Evolutionary conservation across 164 flowering plant species (phyloP), one percentile per base, ranked within the genome.

Genomic region (Malania oleifera): DNA sequence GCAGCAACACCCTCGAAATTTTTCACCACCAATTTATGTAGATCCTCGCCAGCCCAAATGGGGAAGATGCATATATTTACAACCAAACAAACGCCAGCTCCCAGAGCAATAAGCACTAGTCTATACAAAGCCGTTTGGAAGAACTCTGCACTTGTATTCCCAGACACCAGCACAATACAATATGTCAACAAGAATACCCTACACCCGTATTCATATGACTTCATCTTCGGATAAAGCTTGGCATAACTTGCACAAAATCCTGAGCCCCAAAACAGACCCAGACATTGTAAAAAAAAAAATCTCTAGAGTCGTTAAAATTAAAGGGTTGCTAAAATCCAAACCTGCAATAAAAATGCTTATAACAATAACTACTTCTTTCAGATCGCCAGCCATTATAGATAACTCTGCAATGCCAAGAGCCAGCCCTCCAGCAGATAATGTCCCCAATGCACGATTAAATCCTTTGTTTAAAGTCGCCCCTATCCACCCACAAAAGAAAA

Each of bases 1-100:
- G 60, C 52, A 34, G 96, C 96, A 47, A 92, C 87, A 45, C 76
- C 78, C 31, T 10, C 53, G 72, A 92, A 87, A 65, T 92, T 92
- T 64, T 87, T 87, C 9, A 73, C 89, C 58, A 89, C 90, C 75
- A 83, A 67, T 46, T 83, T 82, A 68, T 92, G 98, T 52, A 91
- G 69, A 68, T 87, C 96, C 61, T 87, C 93, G 1, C 98, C 98
- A 0, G 98, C 76, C 98, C 98, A 92, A 14, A 87, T 87, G 29
- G 98, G 98, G 60, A 65, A 92, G 18, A 92, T 71, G 38, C 70
- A 79, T 26, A 83, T 78, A 56, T 86, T 92, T 22, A 89, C 75
- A 46, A 69, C 69, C 67, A 87, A 69, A 57, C 78, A 51, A 35
- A 87, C 77, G 29, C 64, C 76, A 38, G 96, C 96, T 59, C 98